Evolutionary conservation across 352 stramenopile species (phyloP).

Genomic region (Pythium biforme): DNA sequence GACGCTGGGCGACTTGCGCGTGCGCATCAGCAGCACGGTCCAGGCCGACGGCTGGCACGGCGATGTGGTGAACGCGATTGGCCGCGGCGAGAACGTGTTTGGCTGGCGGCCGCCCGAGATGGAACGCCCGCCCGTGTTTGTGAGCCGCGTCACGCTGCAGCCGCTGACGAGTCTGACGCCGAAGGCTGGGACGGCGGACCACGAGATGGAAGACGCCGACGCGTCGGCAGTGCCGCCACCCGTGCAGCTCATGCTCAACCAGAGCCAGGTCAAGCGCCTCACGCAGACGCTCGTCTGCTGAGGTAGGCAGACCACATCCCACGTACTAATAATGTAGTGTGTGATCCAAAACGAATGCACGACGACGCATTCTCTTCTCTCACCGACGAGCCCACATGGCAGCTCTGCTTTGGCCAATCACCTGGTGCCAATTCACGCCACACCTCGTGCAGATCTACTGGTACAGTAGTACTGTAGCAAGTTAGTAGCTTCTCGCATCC

Average conservation of each 20-base stretch:
- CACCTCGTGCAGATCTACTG: too few relatives aligned
- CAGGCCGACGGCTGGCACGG: constrained; percentile 53
- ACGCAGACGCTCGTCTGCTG: constrained; percentile 24
- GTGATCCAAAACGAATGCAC: too few relatives aligned
- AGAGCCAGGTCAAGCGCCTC: constrained; percentile 19
- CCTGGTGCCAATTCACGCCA: constrained; percentile 5
- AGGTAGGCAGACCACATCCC: too few relatives aligned
- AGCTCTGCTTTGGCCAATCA: neutral
- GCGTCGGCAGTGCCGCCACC: neutral
- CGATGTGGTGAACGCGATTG: constrained; percentile 60
- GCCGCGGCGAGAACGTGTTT: constrained; percentile 62
- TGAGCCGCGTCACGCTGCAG: constrained; percentile 57
- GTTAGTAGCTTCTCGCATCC: neutral
- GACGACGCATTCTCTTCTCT: too few relatives aligned
- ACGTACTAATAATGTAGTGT: too few relatives aligned
- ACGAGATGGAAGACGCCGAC: constrained; percentile 24
- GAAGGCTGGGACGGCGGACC: neutral
- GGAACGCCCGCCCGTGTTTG: constrained; percentile 56
- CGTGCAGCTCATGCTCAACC: constrained; percentile 22
- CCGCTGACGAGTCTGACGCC: neutral
- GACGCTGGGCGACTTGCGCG: constrained; percentile 41
- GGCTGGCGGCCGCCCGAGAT: constrained; percentile 76
- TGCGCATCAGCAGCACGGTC: constrained; percentile 41
- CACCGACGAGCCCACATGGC: neutral
- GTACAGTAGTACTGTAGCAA: neutral